Conservation (phyloP, 805 yeast species). For the Saccharomycopsis guyanensis region DNA sequence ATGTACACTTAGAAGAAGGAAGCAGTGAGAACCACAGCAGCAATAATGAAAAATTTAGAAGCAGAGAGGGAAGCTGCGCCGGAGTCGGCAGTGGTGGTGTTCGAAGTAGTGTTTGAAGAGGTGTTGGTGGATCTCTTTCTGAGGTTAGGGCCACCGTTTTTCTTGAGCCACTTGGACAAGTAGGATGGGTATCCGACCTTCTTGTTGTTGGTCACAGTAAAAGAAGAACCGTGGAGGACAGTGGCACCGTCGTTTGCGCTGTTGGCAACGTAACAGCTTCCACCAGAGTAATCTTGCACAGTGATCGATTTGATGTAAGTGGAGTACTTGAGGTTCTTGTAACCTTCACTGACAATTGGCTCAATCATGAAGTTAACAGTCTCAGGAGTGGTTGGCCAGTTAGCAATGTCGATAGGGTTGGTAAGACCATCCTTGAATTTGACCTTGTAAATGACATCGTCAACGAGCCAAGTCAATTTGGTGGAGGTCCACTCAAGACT, state of each 20-base stretch:
- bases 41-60: neutral
- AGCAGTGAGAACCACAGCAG: neutral
- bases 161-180: neutral
- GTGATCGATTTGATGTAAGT: conserved; percentile 6
- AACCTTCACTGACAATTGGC: conserved; percentile 3
- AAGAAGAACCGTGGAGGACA: conserved; percentile 6
- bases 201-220: conserved; percentile 4
- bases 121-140: neutral
- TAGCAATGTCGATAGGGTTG: conserved; percentile 17
- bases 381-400: conserved; percentile 21
- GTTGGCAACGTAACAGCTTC: conserved; percentile 9
- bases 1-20: neutral
- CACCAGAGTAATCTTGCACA: conserved; percentile 16
- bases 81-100: neutral
- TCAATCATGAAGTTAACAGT: conserved; percentile 19
- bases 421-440: conserved; percentile 6
- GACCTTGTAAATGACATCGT: conserved; percentile 24
- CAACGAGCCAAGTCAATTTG: conserved; percentile 24
- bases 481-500: conserved; percentile 12
- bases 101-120: neutral
- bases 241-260: conserved; percentile 3
- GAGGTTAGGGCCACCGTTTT: neutral
- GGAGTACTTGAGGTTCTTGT: neutral
- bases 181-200: conserved; percentile 8
- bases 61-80: neutral